Base-by-base conservation (phyloP, 768 basidiomycete genomes). In the Amanita rimosa region DNA sequence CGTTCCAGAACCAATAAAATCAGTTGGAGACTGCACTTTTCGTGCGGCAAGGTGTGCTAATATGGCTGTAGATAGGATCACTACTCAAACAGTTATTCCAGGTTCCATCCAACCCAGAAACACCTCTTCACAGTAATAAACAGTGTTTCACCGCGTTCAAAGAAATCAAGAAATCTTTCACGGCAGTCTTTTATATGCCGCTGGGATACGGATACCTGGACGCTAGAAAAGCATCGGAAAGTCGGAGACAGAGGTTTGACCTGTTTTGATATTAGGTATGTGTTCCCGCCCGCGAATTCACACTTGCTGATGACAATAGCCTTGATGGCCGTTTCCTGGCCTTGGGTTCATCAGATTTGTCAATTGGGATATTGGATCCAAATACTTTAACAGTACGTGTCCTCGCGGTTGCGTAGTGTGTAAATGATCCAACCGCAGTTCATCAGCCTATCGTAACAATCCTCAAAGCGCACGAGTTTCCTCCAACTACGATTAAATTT, bases 381-480 rank as follows among this genome's bases (percentile, higher is more conserved):
- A 69, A 67, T 46, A 89, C 81, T 2, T 65, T 98, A 19, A 72
- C 76, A 48, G 96, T 97, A 62, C 58, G 83, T 53, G 31, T 21
- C 38, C 42, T 38, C 16, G 46, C 45, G 39, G 53, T 17, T 33
- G 22, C 24, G 8, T 31, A 10, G 14, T 16, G 8, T 13, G 3
- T 43, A 10, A 44, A 37, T 33, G 51, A 11, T 22, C 19, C 33
- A 44, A 36, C 37, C 17, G 56, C n/a, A 26, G 13, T 21, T 14
- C n/a, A 31, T 36, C 57, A 98, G 94, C 94, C 93, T 1, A 62
- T 91, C 10, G 65, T 90, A 26, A 82, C 82, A 16, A 96, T 99
- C 53, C 70, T 97, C 50, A 89, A 88, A 64, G 88, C 96, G 0
- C 95, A 98, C 63, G 92, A 94, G 52, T 92, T 98, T 63, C 88